Base-by-base conservation (phyloP, 2,329 filamentous ascomycete species). In the Ascosphaera apis region DNA sequence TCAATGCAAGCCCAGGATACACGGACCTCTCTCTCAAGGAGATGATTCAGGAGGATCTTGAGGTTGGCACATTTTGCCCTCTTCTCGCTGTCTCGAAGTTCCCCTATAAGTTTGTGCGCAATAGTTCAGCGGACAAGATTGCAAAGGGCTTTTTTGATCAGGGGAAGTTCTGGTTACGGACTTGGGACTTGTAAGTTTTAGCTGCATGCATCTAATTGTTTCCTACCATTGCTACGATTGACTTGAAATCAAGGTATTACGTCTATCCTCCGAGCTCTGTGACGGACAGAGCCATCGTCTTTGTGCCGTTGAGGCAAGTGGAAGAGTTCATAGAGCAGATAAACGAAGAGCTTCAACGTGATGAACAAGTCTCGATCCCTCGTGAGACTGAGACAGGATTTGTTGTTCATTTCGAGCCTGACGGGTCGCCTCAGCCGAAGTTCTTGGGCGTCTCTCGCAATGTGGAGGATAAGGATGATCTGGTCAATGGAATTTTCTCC, bases 181-280 rank as follows among this genome's bases (percentile, higher is more conserved):
- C 58, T 8, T 92, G 83, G 83, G 72, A 86, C 42, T 57, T 91
- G 79, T 88, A 61, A 63, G 74, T 63, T 3, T 16, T 31, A 12
- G 5, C 13, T 31, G 13, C 11, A 28, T 15, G 8, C 16, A 16
- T 13, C 11, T 23, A 9, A 8, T 33, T 21, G 12, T 34, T 16
- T 4, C 13, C 9, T n/a, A 9, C 8, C 12, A 9, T 12, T 36
- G 3, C 9, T 38, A 18, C 15, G 6, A 16, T 17, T 38, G 7
- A 27, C 36, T 9, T 4, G 12, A 12, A 13, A 12, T 13, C 31
- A 35, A 80, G 76, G 37, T 82, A 75, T 53, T 83, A 78, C 50
- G 48, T 82, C 25, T 62, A 72, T 48, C 58, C 67, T 34, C 66
- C 68, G 0, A 42, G 48, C 12, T 51, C 57, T 2, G 43, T 57